Evolutionary conservation across 176 grass and related monocot species (phyloP).

Genomic region (Ananas comosus): DNA sequence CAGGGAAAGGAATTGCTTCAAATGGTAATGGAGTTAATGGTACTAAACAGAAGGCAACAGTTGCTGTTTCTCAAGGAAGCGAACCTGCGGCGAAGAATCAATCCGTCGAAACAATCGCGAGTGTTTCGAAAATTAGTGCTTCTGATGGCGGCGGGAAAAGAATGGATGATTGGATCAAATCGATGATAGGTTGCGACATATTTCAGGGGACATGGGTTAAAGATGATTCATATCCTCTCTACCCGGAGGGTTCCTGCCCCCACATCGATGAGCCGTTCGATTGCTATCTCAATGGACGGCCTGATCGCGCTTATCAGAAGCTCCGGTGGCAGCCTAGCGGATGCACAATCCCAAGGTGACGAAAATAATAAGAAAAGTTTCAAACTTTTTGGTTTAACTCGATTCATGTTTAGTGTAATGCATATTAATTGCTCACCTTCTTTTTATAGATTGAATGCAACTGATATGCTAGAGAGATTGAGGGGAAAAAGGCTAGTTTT

Average conservation of each 20-base stretch:
- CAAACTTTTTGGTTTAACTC: not conserved
- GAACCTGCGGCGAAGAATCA: constrained; percentile 15
- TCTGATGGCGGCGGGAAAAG: constrained; percentile 10
- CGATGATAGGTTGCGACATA: constrained; percentile 67
- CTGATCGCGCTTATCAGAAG: constrained; percentile 66
- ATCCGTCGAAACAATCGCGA: not conserved
- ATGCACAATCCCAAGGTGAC: constrained; percentile 86
- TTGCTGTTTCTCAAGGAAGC: constrained; percentile 4
- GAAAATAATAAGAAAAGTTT: not conserved
- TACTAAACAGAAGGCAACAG: constrained; percentile 22
- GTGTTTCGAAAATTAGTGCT: constrained; percentile 12
- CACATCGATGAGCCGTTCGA: constrained; percentile 89
- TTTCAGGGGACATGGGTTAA: constrained; percentile 71
- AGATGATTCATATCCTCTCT: constrained; percentile 81
- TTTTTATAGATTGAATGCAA: constrained; percentile 50
- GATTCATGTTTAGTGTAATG: not conserved
- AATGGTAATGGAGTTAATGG: constrained; percentile 14
- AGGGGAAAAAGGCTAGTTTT: constrained; percentile 73
- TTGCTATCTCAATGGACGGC: constrained; percentile 70
- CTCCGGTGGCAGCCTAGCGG: constrained; percentile 78
- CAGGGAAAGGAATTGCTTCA: constrained; percentile 26
- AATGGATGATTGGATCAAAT: constrained; percentile 44
- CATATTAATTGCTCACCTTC: not conserved
- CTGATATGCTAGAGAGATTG: constrained; percentile 76
- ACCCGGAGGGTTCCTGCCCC: constrained; percentile 66